Base-by-base conservation (phyloP, 2,329 filamentous ascomycete genomes). In the Diaporthe sp. region DNA sequence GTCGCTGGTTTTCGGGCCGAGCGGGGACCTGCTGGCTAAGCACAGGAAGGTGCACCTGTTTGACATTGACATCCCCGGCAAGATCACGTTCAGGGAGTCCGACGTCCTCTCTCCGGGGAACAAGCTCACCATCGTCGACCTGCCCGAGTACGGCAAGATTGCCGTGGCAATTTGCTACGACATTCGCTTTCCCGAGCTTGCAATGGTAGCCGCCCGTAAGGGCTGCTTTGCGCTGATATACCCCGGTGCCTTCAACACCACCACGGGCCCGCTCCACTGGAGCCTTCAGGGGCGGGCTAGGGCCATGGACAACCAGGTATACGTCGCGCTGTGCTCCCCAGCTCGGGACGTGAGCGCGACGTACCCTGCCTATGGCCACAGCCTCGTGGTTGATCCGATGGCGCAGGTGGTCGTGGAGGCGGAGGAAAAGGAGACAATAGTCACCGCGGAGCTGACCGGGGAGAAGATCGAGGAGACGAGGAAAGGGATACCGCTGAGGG, bases 111-210 rank as follows among this genome's bases (percentile, higher is more conserved):
- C 91, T 30, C 92, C 96, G 0, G 97, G 97, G 0, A 93, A 96
- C 85, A 92, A 94, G 81, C 85, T 98, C 75, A 98, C 96, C 0
- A 84, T 98, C 4, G 88, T 98, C 35, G 94, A 98, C 77, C 86
- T 98, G 39, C 94, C 96, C 4, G 95, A 94, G 77, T 98, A 97
- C 83, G 97, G 97, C 75, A 93, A 91, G 82, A 90, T 99, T 76
- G 95, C 91, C 6, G 86, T 99, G 5, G 96, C 94, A 42, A 98
- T 99, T 81, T 99, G 97, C 89, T 99, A 99, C 85, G 97, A 99
- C 84, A 91, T 99, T 72, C 94, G 97, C 53, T 99, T 99, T 86
- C 96, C 97, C 0, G 97, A 98, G 85, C 88, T 98, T 15, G 97
- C 95, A 4, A 97, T 91, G 81, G 93, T 98, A 73, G 96, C 96